Evolutionary conservation across 106 monocot genomes (phyloP).

Genomic region (Chionographis japonica): DNA sequence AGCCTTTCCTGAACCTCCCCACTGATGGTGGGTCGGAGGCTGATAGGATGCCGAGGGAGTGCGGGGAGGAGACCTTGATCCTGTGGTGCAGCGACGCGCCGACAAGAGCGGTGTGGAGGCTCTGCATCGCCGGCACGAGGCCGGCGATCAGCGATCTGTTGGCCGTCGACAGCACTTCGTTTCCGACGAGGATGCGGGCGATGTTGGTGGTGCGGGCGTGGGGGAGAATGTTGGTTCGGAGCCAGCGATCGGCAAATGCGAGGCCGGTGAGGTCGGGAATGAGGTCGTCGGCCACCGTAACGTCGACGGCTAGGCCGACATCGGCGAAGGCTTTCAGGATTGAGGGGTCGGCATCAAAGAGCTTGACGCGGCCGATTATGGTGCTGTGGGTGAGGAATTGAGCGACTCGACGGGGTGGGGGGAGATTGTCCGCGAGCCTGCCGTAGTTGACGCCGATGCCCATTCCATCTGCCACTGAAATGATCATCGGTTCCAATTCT

Average conservation of each 20-base stretch:
- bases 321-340: constrained; percentile 52
- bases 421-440: constrained; percentile 46
- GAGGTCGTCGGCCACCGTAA: constrained; percentile 47
- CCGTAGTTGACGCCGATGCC: constrained; percentile 80
- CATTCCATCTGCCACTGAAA: constrained; percentile 5
- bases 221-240: constrained; percentile 28
- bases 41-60: constrained; percentile 37
- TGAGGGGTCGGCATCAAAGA: constrained; percentile 49
- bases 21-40: constrained; percentile 32
- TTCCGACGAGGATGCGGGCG: constrained; percentile 59
- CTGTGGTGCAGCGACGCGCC: constrained; percentile 15
- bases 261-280: constrained; percentile 35
- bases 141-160: constrained; percentile 32
- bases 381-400: constrained; percentile 51
- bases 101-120: constrained; percentile 43
- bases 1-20: constrained; percentile 27
- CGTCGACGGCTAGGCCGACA: constrained; percentile 36
- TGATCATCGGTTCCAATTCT: background rate
- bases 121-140: constrained; percentile 65
- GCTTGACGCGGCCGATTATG: constrained; percentile 47
- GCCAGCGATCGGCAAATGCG: constrained; percentile 33
- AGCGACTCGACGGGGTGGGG: constrained; percentile 51
- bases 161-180: constrained; percentile 54
- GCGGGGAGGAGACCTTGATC: constrained; percentile 35
- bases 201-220: constrained; percentile 40